phyloP scores from a whole-genome alignment of 177 flowering plant species.

The Vitis hybrid region DNA sequence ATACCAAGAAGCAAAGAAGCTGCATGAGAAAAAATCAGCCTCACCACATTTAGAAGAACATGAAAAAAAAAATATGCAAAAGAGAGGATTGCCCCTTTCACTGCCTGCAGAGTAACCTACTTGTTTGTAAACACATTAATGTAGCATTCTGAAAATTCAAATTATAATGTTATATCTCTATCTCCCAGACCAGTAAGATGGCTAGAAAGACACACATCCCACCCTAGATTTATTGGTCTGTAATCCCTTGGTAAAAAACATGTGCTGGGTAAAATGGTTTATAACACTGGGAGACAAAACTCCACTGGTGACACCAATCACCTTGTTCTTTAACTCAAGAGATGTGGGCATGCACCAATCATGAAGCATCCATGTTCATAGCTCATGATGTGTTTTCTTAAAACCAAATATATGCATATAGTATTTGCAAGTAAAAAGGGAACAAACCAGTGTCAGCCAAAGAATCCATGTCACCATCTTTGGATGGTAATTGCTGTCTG shows the following conservation, averaged over 20 bases:
- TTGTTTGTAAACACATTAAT: no score
- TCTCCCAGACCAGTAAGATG: no score
- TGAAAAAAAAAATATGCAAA: background rate
- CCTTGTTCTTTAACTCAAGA: background rate
- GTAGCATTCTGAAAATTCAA: no score
- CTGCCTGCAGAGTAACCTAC: no score
- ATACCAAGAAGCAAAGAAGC: constrained; percentile 77
- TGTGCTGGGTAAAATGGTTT: no score
- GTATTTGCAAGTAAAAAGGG: constrained; percentile 1
- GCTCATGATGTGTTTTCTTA: background rate
- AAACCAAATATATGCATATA: background rate
- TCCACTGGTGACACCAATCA: background rate
- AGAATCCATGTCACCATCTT: constrained; percentile 53
- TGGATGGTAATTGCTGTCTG: constrained; percentile 43
- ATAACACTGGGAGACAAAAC: background rate
- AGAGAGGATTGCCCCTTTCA: no score
- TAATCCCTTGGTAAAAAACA: no score
- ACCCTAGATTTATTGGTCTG: no score
- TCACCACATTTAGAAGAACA: background rate
- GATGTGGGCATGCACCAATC: background rate
- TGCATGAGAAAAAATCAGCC: constrained; percentile 31
- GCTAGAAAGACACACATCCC: no score
- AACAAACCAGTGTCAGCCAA: constrained; percentile 63
- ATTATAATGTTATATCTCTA: no score
- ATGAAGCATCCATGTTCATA: background rate